Percentiles rank a stretch among this genome's conserved stretches.
These are phyloP conservation scores for Pyropia haitanensis DNA, from an alignment of 23 red algal species.

Conservation along the genomic window DNA sequence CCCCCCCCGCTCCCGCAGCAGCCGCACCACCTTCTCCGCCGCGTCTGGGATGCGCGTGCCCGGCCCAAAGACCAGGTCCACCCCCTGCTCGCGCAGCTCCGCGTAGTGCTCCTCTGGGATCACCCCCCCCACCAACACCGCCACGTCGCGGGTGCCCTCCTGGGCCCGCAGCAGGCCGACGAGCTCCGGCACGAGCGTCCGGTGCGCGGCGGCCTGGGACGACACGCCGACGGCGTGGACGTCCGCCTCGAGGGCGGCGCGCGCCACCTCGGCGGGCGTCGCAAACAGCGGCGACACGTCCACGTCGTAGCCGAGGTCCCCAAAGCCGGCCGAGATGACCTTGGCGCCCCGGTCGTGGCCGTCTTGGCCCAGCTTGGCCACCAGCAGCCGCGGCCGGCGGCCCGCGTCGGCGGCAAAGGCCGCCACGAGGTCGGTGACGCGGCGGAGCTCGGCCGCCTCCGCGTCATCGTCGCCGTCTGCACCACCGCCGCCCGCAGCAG, in stretches of 20 bases:
- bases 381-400: conserved; percentile 38
- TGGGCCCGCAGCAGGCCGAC: conserved; percentile 1
- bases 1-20: not conserved
- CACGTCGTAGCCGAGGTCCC: conserved; percentile 51
- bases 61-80: conserved; percentile 24
- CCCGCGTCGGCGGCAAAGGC: conserved; percentile 9
- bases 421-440: not conserved
- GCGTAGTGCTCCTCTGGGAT: conserved; percentile 17
- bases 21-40: conserved; percentile 12
- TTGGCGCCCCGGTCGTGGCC: conserved; percentile 52
- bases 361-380: conserved; percentile 50
- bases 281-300: conserved; percentile 37
- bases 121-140: conserved; percentile 22
- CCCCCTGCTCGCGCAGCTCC: conserved; percentile 1
- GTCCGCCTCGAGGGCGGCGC: conserved; percentile 24
- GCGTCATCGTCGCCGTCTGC: not conserved
- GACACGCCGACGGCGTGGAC: conserved; percentile 45
- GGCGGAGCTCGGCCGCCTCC: conserved; percentile 7
- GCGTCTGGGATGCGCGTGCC: conserved; percentile 21
- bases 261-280: conserved; percentile 35
- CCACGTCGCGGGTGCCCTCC: conserved; percentile 1
- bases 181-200: conserved; percentile 37
- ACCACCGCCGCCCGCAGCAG: not conserved
- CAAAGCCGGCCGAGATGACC: conserved; percentile 39
- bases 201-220: conserved; percentile 28